These are phyloP conservation scores for Brassica incana DNA, from an alignment of 345 rosid species.

Conservation along the genomic window DNA sequence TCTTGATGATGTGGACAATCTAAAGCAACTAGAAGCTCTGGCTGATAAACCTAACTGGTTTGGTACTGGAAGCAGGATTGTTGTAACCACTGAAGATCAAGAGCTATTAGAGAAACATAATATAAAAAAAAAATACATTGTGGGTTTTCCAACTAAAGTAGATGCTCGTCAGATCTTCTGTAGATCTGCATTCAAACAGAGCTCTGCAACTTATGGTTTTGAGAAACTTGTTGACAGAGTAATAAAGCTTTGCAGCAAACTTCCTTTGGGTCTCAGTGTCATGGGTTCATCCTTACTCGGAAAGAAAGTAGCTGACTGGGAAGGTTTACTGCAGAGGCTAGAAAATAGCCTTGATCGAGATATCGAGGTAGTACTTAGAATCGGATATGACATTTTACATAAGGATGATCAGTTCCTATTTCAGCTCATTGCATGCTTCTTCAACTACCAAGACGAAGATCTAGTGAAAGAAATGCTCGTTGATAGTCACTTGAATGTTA, in stretches of 20 bases:
- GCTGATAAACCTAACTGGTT: too few relatives aligned
- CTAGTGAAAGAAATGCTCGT: neutral
- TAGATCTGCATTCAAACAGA: neutral
- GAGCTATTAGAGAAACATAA: neutral
- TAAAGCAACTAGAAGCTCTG: too few relatives aligned
- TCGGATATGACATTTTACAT: slow-evolving; percentile 37
- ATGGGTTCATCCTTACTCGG: neutral
- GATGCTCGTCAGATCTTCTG: neutral
- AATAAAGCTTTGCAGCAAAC: neutral
- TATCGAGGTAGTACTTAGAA: slow-evolving; percentile 3
- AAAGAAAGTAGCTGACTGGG: slow-evolving; percentile 9
- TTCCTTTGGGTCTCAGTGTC: neutral
- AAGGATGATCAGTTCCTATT: slow-evolving; percentile 17
- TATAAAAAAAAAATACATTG: neutral
- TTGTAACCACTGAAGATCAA: too few relatives aligned
- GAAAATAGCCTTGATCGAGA: neutral
- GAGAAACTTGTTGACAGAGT: neutral
- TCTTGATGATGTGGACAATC: too few relatives aligned
- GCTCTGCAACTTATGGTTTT: neutral
- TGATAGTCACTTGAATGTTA: neutral
- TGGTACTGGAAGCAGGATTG: too few relatives aligned
- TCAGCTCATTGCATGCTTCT: slow-evolving; percentile 43
- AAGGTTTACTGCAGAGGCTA: neutral
- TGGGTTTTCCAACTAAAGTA: neutral
- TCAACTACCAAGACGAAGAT: neutral